These are phyloP conservation scores for Carex arenaria DNA, from an alignment of 202 grass and related monocot genomes.

Conservation along the genomic window DNA sequence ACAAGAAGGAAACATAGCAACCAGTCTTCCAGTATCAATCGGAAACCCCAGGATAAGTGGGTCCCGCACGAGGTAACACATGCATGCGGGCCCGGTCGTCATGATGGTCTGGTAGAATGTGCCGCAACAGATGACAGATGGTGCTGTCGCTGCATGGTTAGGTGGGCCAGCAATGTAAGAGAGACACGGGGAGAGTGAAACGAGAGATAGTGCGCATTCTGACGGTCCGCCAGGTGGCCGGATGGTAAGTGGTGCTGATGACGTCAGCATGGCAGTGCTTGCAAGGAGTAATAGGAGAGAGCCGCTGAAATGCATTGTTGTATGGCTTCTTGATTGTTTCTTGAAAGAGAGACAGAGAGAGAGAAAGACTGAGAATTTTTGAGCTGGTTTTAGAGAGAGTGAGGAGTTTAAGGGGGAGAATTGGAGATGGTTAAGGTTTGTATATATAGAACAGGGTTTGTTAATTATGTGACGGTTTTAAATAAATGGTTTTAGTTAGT, in stretches of 20 bases:
- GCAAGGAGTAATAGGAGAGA: slow-evolving; percentile 1
- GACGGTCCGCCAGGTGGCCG: slow-evolving; percentile 13
- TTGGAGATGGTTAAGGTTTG: background rate
- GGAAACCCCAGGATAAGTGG: slow-evolving; percentile 68
- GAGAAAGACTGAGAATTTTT: background rate
- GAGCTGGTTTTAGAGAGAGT: background rate
- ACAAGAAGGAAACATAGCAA: slow-evolving; percentile 52
- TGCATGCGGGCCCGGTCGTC: slow-evolving; percentile 7
- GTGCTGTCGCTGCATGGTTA: background rate
- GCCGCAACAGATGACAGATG: background rate
- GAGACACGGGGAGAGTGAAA: slow-evolving; percentile 11
- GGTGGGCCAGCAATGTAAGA: background rate
- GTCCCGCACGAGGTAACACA: slow-evolving; percentile 57
- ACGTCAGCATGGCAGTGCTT: background rate
- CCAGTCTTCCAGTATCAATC: slow-evolving; percentile 40
- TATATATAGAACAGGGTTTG: background rate
- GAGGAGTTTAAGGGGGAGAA: background rate
- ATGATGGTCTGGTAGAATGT: background rate
- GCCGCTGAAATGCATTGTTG: slow-evolving; percentile 14
- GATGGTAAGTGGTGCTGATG: background rate
- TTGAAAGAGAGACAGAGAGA: background rate
- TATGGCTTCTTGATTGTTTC: slow-evolving; percentile 10
- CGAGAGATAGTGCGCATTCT: slow-evolving; percentile 1
- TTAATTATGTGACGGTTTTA: background rate
- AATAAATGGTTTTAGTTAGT: background rate